Percentiles rank a stretch among this genome's conserved stretches.
phyloP scores from a whole-genome alignment of 768 basidiomycete genomes.

The Ephemerocybe angulata region DNA sequence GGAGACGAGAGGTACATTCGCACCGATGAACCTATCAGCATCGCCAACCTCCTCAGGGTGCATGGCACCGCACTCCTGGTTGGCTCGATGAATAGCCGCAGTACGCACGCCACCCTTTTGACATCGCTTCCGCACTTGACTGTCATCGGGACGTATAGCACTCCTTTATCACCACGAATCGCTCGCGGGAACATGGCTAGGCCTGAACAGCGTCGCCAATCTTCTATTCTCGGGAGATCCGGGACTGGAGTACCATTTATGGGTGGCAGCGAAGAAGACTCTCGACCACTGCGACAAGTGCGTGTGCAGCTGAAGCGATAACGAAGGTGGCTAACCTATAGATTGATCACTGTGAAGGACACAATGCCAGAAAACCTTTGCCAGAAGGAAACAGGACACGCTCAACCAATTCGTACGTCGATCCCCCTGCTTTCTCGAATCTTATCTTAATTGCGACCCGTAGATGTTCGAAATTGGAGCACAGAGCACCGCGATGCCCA shows the following conservation, averaged over 20 bases:
- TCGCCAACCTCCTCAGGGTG: neutral
- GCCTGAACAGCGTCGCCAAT: neutral
- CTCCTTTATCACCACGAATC: constrained; percentile 11
- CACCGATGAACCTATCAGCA: no score
- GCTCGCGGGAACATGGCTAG: neutral
- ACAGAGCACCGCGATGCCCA: constrained; percentile 38
- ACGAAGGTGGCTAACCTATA: no score
- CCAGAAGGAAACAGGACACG: neutral
- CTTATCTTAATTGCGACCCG: neutral
- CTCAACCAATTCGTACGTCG: constrained; percentile 29
- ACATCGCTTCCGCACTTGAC: no score
- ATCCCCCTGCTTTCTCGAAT: neutral
- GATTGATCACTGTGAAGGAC: neutral
- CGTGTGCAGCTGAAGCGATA: no score
- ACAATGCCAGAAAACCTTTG: neutral
- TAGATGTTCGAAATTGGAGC: constrained; percentile 52
- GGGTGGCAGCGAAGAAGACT: constrained; percentile 28
- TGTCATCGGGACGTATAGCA: constrained; percentile 12
- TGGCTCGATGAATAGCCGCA: constrained; percentile 34
- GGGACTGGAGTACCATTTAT: constrained; percentile 25
- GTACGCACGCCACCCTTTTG: constrained; percentile 30
- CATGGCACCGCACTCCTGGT: neutral
- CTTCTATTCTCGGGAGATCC: neutral
- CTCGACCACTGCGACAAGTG: no score
- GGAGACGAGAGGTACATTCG: no score